Conservation (phyloP, 148 eudicot species). For the Chenopodium suecicum region DNA sequence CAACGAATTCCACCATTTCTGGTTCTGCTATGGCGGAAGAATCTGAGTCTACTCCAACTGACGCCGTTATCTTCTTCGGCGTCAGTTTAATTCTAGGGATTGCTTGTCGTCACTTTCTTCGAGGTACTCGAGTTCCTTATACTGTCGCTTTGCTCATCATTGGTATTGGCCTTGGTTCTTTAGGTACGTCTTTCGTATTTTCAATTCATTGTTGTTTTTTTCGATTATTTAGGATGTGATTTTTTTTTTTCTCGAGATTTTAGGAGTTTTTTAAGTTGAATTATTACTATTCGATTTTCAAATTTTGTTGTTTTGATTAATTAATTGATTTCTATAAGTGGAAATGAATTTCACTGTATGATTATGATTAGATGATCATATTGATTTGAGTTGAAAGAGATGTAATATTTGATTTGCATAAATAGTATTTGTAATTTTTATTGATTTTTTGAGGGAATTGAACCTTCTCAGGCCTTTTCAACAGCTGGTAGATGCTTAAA, state of each 20-base stretch:
- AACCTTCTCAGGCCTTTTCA: background rate
- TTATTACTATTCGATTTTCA: background rate
- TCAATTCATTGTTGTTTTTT: no score
- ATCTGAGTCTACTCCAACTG: slow-evolving; percentile 45
- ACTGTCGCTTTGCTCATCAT: slow-evolving; percentile 82
- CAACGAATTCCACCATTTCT: background rate
- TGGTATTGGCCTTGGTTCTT: slow-evolving; percentile 72
- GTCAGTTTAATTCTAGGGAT: slow-evolving; percentile 71
- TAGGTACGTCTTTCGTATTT: slow-evolving; percentile 38
- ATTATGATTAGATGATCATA: background rate
- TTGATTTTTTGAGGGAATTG: no score
- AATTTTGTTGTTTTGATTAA: background rate
- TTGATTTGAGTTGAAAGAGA: background rate
- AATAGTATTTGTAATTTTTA: no score
- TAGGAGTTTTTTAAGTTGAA: background rate
- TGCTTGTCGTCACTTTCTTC: slow-evolving; percentile 69
- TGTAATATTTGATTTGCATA: background rate
- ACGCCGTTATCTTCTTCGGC: slow-evolving; percentile 82
- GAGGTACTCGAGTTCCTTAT: slow-evolving; percentile 86
- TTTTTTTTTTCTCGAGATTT: no score
- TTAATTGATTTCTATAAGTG: background rate
- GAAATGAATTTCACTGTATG: background rate
- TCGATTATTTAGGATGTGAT: no score
- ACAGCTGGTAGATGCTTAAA: background rate
- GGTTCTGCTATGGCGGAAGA: background rate